Conservation (phyloP, 176 grass and related monocot genomes). For the Zizania latifolia region DNA sequence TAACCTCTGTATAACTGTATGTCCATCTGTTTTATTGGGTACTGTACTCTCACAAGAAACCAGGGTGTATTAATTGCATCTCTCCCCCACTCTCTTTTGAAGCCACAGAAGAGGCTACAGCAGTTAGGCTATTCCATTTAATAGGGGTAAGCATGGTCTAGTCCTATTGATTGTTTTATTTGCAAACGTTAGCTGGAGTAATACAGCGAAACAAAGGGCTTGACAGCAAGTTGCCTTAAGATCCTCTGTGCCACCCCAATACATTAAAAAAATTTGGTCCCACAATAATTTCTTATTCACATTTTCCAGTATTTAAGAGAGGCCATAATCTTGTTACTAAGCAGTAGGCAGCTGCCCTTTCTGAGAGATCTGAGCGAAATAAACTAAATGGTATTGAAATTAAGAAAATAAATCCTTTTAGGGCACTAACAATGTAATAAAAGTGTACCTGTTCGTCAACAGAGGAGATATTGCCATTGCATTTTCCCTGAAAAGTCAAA, state of each 20-base stretch:
- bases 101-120: not conserved
- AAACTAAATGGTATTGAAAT: not conserved
- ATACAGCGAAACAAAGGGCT: not conserved
- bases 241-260: not conserved
- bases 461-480: constrained; percentile 46
- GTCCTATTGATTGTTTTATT: not conserved
- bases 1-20: not conserved
- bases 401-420: not conserved
- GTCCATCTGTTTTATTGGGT: not conserved
- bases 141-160: not conserved
- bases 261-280: not conserved
- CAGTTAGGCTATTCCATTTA: not conserved
- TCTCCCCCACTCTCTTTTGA: not conserved
- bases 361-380: not conserved
- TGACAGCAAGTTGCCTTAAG: not conserved
- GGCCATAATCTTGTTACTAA: not conserved
- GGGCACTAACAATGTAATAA: not conserved
- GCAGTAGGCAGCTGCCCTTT: not conserved
- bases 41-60: not conserved
- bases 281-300: not conserved
- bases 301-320: not conserved
- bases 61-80: not conserved
- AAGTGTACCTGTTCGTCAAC: constrained; percentile 35
- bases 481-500: constrained; percentile 41
- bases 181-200: not conserved